phyloP scores from a whole-genome alignment of 768 basidiomycete genomes.

The Pulveroboletus frians region DNA sequence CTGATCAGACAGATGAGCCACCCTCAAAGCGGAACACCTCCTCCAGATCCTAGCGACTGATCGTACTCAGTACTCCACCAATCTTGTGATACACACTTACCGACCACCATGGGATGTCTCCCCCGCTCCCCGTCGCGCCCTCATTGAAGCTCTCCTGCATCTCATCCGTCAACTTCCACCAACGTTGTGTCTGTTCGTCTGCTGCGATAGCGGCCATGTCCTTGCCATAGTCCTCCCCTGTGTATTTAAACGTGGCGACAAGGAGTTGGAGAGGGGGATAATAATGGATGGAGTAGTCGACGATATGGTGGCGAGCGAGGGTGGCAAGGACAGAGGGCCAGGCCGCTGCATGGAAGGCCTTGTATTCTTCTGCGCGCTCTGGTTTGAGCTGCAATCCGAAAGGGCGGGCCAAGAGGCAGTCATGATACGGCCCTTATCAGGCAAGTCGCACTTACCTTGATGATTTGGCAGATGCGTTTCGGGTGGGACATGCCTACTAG shows the following conservation, averaged over 20 bases:
- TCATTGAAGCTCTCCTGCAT: constrained; percentile 78
- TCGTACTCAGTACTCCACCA: neutral
- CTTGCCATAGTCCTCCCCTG: constrained; percentile 53
- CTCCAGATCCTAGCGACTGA: constrained; percentile 40
- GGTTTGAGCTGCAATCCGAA: constrained; percentile 47
- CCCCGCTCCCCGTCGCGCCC: constrained; percentile 64
- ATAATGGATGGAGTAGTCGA: constrained; percentile 74
- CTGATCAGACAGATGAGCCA: constrained; percentile 7
- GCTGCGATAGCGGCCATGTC: constrained; percentile 64
- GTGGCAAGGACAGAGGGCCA: constrained; percentile 69
- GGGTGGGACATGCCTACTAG: constrained; percentile 11
- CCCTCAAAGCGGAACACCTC: constrained; percentile 73
- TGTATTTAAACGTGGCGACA: constrained; percentile 78
- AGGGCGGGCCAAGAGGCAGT: neutral
- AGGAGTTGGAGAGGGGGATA: constrained; percentile 58
- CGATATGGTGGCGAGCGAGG: constrained; percentile 55
- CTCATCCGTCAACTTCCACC: constrained; percentile 72
- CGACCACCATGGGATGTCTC: constrained; percentile 67
- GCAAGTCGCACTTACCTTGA: constrained; percentile 42
- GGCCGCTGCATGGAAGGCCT: constrained; percentile 52
- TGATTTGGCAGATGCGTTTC: constrained; percentile 68
- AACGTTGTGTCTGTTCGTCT: constrained; percentile 64
- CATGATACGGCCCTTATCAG: neutral
- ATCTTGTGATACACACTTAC: constrained; percentile 29
- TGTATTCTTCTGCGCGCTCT: constrained; percentile 46